These are phyloP conservation scores for Verticillium klebahnii DNA, from an alignment of 2,329 filamentous ascomycete genomes.

Conservation along the genomic window DNA sequence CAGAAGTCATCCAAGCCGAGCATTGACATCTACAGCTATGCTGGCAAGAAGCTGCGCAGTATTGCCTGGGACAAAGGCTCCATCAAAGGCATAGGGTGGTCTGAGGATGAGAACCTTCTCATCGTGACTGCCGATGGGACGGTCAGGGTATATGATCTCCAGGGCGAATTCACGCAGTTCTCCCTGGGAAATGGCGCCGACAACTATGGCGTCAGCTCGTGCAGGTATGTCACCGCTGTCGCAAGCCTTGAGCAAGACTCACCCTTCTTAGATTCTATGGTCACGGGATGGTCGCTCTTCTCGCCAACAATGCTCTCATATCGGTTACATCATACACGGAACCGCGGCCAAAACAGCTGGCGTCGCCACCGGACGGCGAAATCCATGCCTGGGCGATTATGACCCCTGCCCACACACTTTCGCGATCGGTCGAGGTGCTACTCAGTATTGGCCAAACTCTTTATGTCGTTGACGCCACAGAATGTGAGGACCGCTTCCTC, in stretches of 20 bases:
- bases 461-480: constrained; percentile 79
- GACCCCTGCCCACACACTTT: constrained; percentile 81
- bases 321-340: constrained; percentile 88
- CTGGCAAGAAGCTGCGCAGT: constrained; percentile 79
- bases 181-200: constrained; percentile 86
- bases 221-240: constrained; percentile 43
- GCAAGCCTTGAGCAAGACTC: not conserved
- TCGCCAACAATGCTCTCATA: constrained; percentile 82
- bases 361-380: constrained; percentile 68
- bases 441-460: constrained; percentile 81
- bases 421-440: constrained; percentile 87
- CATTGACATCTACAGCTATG: constrained; percentile 92
- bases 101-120: constrained; percentile 86
- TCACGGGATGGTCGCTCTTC: constrained; percentile 85
- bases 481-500: constrained; percentile 85
- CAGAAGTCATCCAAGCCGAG: constrained; percentile 69
- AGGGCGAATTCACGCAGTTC: constrained; percentile 93
- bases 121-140: constrained; percentile 86
- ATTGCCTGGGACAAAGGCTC: constrained; percentile 92
- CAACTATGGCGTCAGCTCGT: constrained; percentile 80
- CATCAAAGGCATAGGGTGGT: constrained; percentile 90
- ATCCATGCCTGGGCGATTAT: constrained; percentile 89
- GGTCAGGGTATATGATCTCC: constrained; percentile 87
- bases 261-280: constrained; percentile 62
- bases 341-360: constrained; percentile 79